These are phyloP conservation scores for Plectosphaerella cucumerina DNA, from an alignment of 2,329 filamentous ascomycete species.

Conservation along the genomic window DNA sequence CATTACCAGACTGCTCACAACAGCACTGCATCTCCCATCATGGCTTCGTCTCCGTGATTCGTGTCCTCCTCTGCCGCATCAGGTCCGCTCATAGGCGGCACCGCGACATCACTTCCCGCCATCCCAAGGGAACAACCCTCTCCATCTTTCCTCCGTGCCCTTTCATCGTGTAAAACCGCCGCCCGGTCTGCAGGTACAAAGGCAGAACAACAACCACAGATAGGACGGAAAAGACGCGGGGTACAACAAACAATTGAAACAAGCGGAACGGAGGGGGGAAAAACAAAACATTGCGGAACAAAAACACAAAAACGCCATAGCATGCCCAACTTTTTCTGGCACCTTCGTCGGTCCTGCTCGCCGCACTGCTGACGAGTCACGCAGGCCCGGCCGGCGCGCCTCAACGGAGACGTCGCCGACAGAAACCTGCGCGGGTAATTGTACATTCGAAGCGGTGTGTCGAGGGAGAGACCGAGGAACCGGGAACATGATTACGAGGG, in stretches of 20 bases:
- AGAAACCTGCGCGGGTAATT: not conserved
- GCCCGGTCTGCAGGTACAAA: not conserved
- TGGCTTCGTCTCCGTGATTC: not conserved
- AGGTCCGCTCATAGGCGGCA: too few species aligned
- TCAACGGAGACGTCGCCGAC: not conserved
- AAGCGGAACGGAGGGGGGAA: not conserved
- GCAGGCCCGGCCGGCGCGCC: not conserved
- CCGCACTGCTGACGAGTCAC: not conserved
- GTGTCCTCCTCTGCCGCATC: not conserved
- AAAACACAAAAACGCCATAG: not conserved
- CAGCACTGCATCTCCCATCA: not conserved
- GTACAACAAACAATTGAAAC: not conserved
- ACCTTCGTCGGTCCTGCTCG: not conserved
- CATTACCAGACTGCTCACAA: not conserved
- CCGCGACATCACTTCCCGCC: too few species aligned
- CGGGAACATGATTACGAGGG: constrained; percentile 27
- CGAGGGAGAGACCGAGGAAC: constrained; percentile 1
- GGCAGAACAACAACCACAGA: not conserved
- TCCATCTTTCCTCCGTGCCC: too few species aligned
- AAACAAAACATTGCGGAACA: not conserved
- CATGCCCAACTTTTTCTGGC: constrained; percentile 1
- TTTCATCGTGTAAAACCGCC: too few species aligned
- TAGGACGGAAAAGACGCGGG: constrained; percentile 1
- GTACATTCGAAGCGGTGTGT: not conserved
- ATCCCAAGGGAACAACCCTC: too few species aligned